Conservation (phyloP, 176 grass and related monocot genomes). For the Triticum timopheevii region DNA sequence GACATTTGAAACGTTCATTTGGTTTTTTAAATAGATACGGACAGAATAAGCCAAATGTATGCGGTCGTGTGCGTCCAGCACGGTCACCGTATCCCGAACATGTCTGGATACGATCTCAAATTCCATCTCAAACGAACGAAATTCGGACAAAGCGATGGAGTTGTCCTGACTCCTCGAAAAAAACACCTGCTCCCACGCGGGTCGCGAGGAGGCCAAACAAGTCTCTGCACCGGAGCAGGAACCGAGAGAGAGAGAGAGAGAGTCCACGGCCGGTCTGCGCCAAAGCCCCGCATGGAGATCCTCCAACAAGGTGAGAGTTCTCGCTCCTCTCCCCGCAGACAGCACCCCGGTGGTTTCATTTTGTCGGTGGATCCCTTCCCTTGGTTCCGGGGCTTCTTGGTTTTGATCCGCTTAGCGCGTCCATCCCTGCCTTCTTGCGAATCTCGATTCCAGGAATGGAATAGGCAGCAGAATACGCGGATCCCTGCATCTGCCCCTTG, state of each 20-base stretch:
- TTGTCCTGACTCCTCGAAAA: not conserved
- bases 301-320: slow-evolving; percentile 24
- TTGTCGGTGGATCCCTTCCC: not conserved
- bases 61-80: too few relatives aligned
- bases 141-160: too few relatives aligned
- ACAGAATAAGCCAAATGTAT: too few relatives aligned
- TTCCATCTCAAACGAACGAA: too few relatives aligned
- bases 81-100: too few relatives aligned
- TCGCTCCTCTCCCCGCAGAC: not conserved
- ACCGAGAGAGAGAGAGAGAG: not conserved
- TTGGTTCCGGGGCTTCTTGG: not conserved
- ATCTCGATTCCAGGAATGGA: not conserved
- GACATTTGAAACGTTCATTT: too few relatives aligned
- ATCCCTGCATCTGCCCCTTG: too few relatives aligned
- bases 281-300: not conserved
- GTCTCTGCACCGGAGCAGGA: not conserved
- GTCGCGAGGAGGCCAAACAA: not conserved
- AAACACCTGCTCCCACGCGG: not conserved
- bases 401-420: not conserved
- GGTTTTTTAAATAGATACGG: too few relatives aligned
- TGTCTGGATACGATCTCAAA: too few relatives aligned
- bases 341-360: not conserved
- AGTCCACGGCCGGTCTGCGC: too few relatives aligned
- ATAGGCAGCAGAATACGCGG: not conserved
- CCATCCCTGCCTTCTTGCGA: not conserved